These are phyloP conservation scores for Coemansia sp. DNA, from an alignment of 192 early-diverging fungal genomes.

Conservation along the genomic window DNA sequence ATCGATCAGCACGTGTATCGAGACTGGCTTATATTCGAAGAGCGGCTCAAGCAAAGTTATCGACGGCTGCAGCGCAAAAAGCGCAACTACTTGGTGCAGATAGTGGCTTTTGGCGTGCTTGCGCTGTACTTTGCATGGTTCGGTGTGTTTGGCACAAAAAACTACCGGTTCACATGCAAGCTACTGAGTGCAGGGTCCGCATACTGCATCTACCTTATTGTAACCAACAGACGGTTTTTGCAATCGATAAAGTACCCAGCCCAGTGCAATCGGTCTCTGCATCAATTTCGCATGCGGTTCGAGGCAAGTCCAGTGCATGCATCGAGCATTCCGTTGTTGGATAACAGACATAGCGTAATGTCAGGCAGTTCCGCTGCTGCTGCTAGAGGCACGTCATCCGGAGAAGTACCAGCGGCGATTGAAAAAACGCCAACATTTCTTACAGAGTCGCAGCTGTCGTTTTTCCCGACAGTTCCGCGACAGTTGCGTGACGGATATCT, in stretches of 20 bases:
- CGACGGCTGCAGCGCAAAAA: conserved; percentile 62
- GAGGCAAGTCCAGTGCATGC: conserved; percentile 39
- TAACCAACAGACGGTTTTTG: conserved; percentile 46
- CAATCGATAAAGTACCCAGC: conserved; percentile 49
- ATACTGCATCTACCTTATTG: conserved; percentile 53
- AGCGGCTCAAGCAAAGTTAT: conserved; percentile 73
- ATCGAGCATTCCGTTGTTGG: background rate
- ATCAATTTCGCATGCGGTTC: conserved; percentile 51
- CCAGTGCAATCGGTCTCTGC: conserved; percentile 53
- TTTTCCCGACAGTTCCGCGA: conserved; percentile 52
- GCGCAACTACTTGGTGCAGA: conserved; percentile 62
- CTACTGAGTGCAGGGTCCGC: conserved; percentile 49
- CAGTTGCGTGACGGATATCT: conserved; percentile 49
- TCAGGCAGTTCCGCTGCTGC: conserved; percentile 10
- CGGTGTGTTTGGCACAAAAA: conserved; percentile 42
- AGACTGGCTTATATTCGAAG: conserved; percentile 80
- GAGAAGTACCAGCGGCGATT: background rate
- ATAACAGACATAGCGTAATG: background rate
- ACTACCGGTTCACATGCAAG: conserved; percentile 48
- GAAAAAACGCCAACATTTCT: conserved; percentile 12
- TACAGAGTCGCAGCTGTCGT: conserved; percentile 47
- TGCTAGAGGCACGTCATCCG: background rate
- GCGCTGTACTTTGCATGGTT: conserved; percentile 53
- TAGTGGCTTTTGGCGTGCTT: conserved; percentile 46
- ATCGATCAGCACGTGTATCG: conserved; percentile 58